phyloP scores from a whole-genome alignment of 306 rosid species.

The Fagus sylvatica region DNA sequence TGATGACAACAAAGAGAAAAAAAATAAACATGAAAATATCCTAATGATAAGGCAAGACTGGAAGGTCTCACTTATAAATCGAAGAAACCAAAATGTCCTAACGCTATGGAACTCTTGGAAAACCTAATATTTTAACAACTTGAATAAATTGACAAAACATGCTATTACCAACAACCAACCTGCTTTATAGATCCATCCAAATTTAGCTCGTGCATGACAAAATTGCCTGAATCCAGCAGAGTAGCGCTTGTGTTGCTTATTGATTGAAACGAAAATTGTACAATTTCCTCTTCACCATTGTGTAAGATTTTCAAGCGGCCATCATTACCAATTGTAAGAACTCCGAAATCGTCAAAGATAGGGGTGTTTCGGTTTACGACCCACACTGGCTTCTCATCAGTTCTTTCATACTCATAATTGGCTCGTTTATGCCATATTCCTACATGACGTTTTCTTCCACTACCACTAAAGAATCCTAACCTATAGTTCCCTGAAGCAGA shows the following conservation, averaged over 20 bases:
- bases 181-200: constrained; percentile 16
- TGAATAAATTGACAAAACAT: no score
- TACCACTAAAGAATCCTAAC: constrained; percentile 24
- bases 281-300: neutral
- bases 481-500: constrained; percentile 9
- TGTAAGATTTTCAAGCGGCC: constrained; percentile 23
- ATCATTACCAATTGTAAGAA: constrained; percentile 12
- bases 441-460: neutral
- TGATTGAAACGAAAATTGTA: constrained; percentile 4
- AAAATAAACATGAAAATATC: no score
- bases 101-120: no score
- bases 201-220: constrained; percentile 15
- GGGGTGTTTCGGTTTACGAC: constrained; percentile 20
- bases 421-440: constrained; percentile 5
- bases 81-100: no score
- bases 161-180: neutral
- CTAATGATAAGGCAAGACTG: no score
- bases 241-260: constrained; percentile 8
- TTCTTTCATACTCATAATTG: no score
- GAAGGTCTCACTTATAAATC: no score
- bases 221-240: constrained; percentile 23
- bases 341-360: constrained; percentile 11
- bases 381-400: constrained; percentile 19
- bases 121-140: no score
- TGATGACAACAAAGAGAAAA: no score